Percentiles rank a stretch among this genome's conserved stretches.
These are phyloP conservation scores for Moesziomyces globuligerus DNA, from an alignment of 1,284 basidiomycete species.

Conservation along the genomic window DNA sequence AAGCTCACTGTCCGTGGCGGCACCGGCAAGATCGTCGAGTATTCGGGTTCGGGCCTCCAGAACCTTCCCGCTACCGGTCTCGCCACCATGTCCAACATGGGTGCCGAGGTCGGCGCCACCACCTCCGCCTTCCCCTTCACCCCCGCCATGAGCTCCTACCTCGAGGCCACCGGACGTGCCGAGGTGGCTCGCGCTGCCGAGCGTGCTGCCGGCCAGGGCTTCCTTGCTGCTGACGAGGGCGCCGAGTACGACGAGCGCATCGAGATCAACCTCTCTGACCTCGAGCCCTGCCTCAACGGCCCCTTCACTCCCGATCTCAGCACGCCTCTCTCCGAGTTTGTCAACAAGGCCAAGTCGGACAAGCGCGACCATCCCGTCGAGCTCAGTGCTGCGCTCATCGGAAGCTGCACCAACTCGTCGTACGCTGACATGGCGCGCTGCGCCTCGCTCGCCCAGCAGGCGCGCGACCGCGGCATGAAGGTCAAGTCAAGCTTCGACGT, in stretches of 20 bases:
- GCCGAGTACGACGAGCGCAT: constrained; percentile 97
- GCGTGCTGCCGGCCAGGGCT: constrained; percentile 79
- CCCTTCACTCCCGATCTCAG: constrained; percentile 98
- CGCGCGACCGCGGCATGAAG: constrained; percentile 81
- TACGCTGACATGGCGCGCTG: constrained; percentile 78
- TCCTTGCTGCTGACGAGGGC: constrained; percentile 83
- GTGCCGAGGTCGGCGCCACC: constrained; percentile 97
- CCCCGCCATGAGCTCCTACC: constrained; percentile 82
- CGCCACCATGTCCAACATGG: constrained; percentile 98
- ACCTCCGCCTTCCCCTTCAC: constrained; percentile 98
- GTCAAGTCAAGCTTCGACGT: constrained; percentile 93
- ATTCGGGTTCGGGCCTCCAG: constrained; percentile 93
- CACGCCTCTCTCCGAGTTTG: constrained; percentile 93
- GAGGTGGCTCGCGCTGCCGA: constrained; percentile 89
- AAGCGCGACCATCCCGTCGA: constrained; percentile 86
- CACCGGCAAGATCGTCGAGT: constrained; percentile 95
- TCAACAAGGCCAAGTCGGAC: constrained; percentile 76
- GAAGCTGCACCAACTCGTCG: constrained; percentile 87
- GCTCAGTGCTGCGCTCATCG: constrained; percentile 89
- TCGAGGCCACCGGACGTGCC: constrained; percentile 88
- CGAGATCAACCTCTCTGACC: constrained; percentile 88
- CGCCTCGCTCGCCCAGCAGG: constrained; percentile 89
- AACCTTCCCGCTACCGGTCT: constrained; percentile 93
- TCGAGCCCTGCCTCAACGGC: constrained; percentile 92
- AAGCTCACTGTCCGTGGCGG: constrained; percentile 96